These are phyloP conservation scores for Brettanomyces naardenensis DNA, from an alignment of 805 yeast species.

Conservation along the genomic window DNA sequence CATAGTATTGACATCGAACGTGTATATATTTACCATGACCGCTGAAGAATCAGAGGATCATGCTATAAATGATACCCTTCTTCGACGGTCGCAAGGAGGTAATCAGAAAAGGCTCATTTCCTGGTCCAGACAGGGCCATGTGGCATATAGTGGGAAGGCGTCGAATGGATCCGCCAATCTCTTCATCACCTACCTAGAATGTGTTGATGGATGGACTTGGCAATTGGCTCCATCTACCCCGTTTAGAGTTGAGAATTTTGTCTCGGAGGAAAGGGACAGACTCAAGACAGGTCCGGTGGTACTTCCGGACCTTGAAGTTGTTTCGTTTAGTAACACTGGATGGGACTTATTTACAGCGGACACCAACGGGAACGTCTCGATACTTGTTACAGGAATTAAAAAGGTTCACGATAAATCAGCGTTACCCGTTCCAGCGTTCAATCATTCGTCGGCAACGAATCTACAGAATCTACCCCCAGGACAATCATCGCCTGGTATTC, in stretches of 20 bases:
- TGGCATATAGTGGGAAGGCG: constrained; percentile 53
- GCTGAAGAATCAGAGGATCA: too few species aligned
- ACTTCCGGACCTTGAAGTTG: constrained; percentile 23
- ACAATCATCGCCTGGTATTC: constrained; percentile 2
- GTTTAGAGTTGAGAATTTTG: constrained; percentile 15
- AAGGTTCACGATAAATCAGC: constrained; percentile 11
- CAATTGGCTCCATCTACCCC: constrained; percentile 53
- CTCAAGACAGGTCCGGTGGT: not conserved
- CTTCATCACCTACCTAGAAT: constrained; percentile 59
- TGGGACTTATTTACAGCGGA: constrained; percentile 80
- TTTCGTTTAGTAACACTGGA: constrained; percentile 73
- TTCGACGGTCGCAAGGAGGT: constrained; percentile 10
- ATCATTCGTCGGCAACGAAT: constrained; percentile 22
- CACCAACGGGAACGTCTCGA: constrained; percentile 55
- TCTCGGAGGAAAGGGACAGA: constrained; percentile 10
- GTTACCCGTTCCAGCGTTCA: constrained; percentile 22
- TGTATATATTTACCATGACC: too few species aligned
- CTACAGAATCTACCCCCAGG: constrained; percentile 4
- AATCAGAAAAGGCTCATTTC: constrained; percentile 28
- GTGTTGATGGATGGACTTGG: constrained; percentile 74
- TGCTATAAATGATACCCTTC: constrained; percentile 15
- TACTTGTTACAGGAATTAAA: constrained; percentile 43
- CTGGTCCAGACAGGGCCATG: constrained; percentile 82
- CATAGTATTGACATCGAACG: too few species aligned
- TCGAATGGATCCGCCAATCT: constrained; percentile 29